Evolutionary conservation across 164 flowering plant genomes (phyloP), one percentile per base, ranked within the genome.

Genomic region (Stephania cephalantha): DNA sequence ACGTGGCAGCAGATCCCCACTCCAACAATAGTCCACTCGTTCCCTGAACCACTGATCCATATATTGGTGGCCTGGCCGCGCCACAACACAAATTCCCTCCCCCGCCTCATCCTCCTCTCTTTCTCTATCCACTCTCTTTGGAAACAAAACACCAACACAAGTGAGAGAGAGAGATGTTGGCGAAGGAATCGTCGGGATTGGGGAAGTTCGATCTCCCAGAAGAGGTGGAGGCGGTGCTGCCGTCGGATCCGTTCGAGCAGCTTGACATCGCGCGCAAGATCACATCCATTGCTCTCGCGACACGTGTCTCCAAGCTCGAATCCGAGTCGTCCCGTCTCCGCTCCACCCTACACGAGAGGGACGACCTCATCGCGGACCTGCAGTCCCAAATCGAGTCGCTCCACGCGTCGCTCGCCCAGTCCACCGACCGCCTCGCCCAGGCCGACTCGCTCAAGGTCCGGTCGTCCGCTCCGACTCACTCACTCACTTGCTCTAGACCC

Each of bases 251-350:
- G 0, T 94, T 87, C 85, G 88, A 90, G 52, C 98, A 92, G 77
- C 97, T 94, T 25, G 98, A 94, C 72, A 86, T 94, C 46, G 98
- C 98, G 35, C 96, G 98, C 74, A 92, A 91, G 66, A 91, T 94
- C 87, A 92, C 98, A 15, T 94, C 98, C 83, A 86, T 92, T 71
- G 98, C 98, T 53, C 87, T 94, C 71, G 84, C 98, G 30, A 81
- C 96, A 48, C 96, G 97, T 64, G 87, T 94, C 81, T 79, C 89
- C 65, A 74, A 83, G 55, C 89, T 94, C 75, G 96, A 94, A 78
- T 84, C 92, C 1, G 97, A 94, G 79, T 66, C 87, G 22, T 79
- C 88, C 55, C 75, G 11, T 22, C 90, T 92, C 48, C 88, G 84
- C 50, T 72, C 75, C 52, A 58, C 74, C 11, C 81, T 91, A 79